Percentiles rank a stretch among this genome's conserved stretches.
These are phyloP conservation scores for Trichosporon inkin DNA, from an alignment of 1,284 basidiomycete species.

Conservation along the genomic window DNA sequence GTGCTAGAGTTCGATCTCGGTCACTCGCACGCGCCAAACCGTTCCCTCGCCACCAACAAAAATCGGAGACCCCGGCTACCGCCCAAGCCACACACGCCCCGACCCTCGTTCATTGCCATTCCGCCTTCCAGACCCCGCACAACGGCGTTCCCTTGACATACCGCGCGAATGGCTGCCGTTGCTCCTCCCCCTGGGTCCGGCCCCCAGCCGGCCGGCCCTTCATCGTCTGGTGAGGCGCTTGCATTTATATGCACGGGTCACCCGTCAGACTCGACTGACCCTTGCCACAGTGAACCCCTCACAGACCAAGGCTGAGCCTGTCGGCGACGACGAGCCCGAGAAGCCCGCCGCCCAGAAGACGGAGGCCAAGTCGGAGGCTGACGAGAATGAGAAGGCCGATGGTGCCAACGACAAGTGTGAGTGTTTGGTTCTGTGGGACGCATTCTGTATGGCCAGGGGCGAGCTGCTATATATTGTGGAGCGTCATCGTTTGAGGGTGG, in stretches of 20 bases:
- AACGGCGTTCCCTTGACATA: background rate
- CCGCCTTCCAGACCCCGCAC: background rate
- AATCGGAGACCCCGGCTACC: conserved; percentile 5
- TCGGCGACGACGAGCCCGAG: background rate
- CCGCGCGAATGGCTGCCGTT: conserved; percentile 23
- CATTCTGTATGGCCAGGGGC: background rate
- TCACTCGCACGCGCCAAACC: background rate
- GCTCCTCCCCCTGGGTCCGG: conserved; percentile 22
- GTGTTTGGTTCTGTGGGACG: background rate
- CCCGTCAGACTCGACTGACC: too few relatives aligned
- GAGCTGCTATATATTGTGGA: background rate
- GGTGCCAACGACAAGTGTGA: conserved; percentile 9
- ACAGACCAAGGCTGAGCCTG: conserved; percentile 1
- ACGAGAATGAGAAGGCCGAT: conserved; percentile 9
- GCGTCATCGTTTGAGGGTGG: background rate
- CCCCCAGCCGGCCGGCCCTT: conserved; percentile 13
- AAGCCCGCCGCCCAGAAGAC: background rate
- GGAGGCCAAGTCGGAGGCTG: conserved; percentile 13
- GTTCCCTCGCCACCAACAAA: conserved; percentile 6
- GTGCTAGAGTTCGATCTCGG: background rate
- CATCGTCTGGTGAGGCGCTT: conserved; percentile 15
- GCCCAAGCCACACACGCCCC: background rate
- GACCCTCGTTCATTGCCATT: background rate
- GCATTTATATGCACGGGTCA: too few relatives aligned
- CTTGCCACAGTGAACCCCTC: conserved; percentile 1